These are phyloP conservation scores for Pythium periplocum DNA, from an alignment of 352 stramenopile genomes.

Conservation along the genomic window DNA sequence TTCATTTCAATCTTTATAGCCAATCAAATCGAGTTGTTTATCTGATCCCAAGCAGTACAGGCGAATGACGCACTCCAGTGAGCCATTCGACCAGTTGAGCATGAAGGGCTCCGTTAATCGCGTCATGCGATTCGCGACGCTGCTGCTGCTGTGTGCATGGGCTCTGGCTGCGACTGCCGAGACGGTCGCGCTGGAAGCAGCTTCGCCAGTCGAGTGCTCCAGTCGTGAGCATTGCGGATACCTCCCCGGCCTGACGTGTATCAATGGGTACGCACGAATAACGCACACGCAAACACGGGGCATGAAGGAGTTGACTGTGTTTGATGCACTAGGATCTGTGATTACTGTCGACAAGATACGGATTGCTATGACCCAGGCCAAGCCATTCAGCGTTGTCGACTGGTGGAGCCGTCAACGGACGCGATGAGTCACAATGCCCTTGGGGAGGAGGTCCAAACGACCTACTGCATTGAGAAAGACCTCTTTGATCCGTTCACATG, in stretches of 20 bases:
- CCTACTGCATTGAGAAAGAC: constrained; percentile 80
- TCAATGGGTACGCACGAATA: constrained; percentile 35
- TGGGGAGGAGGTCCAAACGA: constrained; percentile 27
- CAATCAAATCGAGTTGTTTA: too few relatives aligned
- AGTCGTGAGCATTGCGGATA: constrained; percentile 63
- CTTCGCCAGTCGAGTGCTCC: constrained; percentile 30
- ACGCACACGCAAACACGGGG: background rate
- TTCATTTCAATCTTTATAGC: too few relatives aligned
- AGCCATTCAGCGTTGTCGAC: constrained; percentile 53
- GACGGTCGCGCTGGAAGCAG: constrained; percentile 4
- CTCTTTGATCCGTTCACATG: constrained; percentile 72
- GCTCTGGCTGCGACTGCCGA: background rate
- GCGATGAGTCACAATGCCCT: constrained; percentile 23
- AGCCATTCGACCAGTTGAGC: too few relatives aligned
- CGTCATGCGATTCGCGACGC: too few relatives aligned
- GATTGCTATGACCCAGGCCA: constrained; percentile 54
- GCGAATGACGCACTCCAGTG: too few relatives aligned
- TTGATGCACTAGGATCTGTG: constrained; percentile 36
- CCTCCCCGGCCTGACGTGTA: constrained; percentile 60
- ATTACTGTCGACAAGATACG: constrained; percentile 49
- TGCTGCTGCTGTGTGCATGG: too few relatives aligned
- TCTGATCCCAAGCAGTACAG: too few relatives aligned
- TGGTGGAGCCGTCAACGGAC: constrained; percentile 23
- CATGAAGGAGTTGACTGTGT: background rate
- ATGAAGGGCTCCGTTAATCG: too few relatives aligned